Evolutionary conservation across 2,329 filamentous ascomycete genomes (phyloP).

Genomic region (Aspergillus floridensis): DNA sequence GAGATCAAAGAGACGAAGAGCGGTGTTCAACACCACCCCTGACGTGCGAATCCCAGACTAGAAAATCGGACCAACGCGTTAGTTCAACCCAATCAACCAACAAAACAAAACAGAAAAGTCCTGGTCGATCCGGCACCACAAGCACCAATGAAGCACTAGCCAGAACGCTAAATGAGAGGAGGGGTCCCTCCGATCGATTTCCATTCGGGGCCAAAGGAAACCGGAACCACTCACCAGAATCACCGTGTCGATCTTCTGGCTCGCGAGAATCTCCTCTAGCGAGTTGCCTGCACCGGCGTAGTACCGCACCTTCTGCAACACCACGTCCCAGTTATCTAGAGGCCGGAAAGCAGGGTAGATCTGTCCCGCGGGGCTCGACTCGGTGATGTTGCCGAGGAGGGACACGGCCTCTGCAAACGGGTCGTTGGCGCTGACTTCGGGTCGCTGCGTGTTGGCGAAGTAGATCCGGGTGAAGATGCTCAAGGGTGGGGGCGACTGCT

Average conservation of each 20-base stretch:
- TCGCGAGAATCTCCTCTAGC: conserved; percentile 8
- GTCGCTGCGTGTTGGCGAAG: not conserved
- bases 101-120: too few species aligned
- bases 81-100: too few species aligned
- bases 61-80: not conserved
- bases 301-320: conserved; percentile 6
- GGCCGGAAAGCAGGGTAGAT: not conserved
- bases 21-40: conserved; percentile 7
- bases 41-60: conserved; percentile 7
- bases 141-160: too few species aligned
- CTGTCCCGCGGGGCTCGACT: not conserved
- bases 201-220: too few species aligned
- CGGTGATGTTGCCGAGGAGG: conserved; percentile 4
- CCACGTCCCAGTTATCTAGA: not conserved
- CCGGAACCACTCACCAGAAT: not conserved
- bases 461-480: conserved; percentile 9
- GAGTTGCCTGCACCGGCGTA: conserved; percentile 7
- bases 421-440: not conserved
- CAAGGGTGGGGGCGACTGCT: not conserved
- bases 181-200: too few species aligned
- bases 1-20: conserved; percentile 7
- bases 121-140: too few species aligned
- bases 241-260: not conserved
- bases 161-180: too few species aligned
- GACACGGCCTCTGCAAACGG: not conserved